Base-by-base conservation (phyloP, 2,329 filamentous ascomycete species). In the Pyrenophora seminiperda region DNA sequence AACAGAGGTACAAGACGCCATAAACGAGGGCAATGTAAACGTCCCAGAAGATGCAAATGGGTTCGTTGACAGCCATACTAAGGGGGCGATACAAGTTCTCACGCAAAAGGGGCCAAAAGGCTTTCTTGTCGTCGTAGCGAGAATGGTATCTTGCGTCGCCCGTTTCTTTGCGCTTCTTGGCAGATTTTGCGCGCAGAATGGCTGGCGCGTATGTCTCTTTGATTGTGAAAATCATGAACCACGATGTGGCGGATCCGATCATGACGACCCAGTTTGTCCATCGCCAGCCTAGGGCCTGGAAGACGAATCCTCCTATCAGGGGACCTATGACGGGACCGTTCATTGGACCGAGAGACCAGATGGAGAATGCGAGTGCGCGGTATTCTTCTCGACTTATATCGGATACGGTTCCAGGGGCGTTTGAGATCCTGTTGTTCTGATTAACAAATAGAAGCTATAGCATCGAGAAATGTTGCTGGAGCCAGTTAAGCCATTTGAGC, bases 1-100 rank as follows among this genome's bases (percentile, higher is more conserved):
- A 96, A 73, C 90, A 95, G 24, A 96, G 84, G 66, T 94, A 94
- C 1, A 97, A 78, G 32, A 96, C 91, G 14, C 86, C 89, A 70
- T 96, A 96, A 29, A 96, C 84, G 31, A 96, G 77, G 0, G 89
- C 83, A 56, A 88, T 83, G 59, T 88, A 88, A 27, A 85, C 70
- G 63, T 88, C 83, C 85, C 85, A 93, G 68, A 85, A 86, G 22
- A 92, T 88, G 76, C 89, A 92, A 47, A 97, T 96, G 0, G 91
- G 92, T 63, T 97, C 92, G 0, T 86, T 90, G 36, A 87, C 81
- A 13, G 87, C 83, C 71, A 96, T 84, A 2, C 88, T 75, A 52
- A 96, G 89, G 0, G 92, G 92, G 0, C 91, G 81, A 47, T 85
- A 85, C 14, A 97, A 74, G 63, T 91, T 96, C 53, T 87, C 73